These are phyloP conservation scores for Beauveria pseudobassiana DNA, from an alignment of 2,329 filamentous ascomycete genomes.

Conservation along the genomic window DNA sequence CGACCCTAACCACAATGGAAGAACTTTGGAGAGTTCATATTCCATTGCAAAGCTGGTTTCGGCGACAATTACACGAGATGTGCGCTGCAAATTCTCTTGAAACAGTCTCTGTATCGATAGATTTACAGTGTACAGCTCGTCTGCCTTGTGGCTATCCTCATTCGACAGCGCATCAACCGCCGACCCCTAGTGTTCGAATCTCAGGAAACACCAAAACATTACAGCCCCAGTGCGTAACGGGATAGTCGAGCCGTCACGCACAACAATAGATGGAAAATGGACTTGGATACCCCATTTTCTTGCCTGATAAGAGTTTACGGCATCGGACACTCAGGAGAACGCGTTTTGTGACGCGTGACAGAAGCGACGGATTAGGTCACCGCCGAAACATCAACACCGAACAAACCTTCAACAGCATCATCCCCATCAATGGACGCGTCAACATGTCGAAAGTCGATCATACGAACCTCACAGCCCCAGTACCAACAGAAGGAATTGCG, in stretches of 20 bases:
- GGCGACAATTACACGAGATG: too few species aligned
- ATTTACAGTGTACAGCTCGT: neutral
- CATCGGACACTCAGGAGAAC: neutral
- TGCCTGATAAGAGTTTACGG: neutral
- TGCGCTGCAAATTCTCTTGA: too few species aligned
- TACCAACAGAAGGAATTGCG: neutral
- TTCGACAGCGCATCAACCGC: neutral
- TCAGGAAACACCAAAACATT: neutral
- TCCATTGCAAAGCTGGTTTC: too few species aligned
- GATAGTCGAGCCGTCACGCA: neutral
- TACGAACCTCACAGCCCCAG: neutral
- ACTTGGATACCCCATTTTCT: neutral
- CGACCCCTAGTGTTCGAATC: neutral
- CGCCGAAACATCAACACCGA: neutral
- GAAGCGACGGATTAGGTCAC: neutral
- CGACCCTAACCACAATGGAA: neutral
- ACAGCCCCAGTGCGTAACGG: neutral
- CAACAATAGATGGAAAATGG: neutral
- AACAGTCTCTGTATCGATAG: too few species aligned
- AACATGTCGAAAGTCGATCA: neutral
- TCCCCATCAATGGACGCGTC: neutral
- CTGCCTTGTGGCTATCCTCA: neutral
- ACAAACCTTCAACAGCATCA: neutral
- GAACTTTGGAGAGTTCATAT: neutral
- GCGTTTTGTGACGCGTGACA: neutral